Evolutionary conservation across 2,329 filamentous ascomycete genomes (phyloP).

Genomic region (Akanthomyces muscarius): DNA sequence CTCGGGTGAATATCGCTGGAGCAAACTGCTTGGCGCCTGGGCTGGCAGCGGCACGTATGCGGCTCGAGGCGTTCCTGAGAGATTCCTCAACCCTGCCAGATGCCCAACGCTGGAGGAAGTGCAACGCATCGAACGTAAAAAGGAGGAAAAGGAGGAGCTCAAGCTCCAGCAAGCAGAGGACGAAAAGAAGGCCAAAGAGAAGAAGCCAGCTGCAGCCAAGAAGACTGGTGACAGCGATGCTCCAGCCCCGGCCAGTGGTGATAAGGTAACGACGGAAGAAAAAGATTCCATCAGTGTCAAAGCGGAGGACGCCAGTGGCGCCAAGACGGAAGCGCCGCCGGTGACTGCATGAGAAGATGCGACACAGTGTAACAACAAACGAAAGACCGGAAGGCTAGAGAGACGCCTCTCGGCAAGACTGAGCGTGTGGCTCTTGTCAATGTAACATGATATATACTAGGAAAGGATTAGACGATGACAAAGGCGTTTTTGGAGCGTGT

Average conservation of each 20-base stretch:
- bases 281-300: neutral
- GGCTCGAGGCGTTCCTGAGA: conserved; percentile 72
- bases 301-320: neutral
- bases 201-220: neutral
- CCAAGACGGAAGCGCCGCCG: neutral
- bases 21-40: conserved; percentile 75
- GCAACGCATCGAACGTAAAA: conserved; percentile 23
- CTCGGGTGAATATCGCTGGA: conserved; percentile 77
- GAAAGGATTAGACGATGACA: neutral
- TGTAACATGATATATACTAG: neutral
- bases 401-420: neutral
- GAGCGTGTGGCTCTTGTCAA: neutral
- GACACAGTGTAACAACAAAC: neutral
- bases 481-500: neutral
- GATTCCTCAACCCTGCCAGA: conserved; percentile 54
- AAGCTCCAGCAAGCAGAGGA: conserved; percentile 16
- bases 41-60: conserved; percentile 64
- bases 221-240: neutral
- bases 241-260: neutral
- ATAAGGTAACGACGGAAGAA: neutral
- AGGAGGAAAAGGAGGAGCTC: conserved; percentile 21
- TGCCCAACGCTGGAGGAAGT: conserved; percentile 21
- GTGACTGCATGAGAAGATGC: neutral
- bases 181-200: conserved; percentile 20
- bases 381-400: neutral